Percentiles rank a stretch among this genome's conserved stretches.
phyloP scores from a whole-genome alignment of 768 basidiomycete genomes.

The Termitomyces bulborhizus region DNA sequence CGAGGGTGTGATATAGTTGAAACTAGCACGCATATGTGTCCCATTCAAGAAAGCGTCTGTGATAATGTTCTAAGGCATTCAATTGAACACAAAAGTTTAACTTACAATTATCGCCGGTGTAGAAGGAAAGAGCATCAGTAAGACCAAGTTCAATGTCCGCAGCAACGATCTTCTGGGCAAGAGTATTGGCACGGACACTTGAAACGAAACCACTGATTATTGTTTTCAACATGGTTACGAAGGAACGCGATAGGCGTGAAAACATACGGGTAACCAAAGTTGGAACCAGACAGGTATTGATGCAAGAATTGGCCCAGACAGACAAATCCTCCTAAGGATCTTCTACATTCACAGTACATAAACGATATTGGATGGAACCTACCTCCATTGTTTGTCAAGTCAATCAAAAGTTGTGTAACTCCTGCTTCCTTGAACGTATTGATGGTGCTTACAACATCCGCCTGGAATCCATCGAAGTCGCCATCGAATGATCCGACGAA shows the following conservation, averaged over 20 bases:
- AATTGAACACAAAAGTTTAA: neutral
- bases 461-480: conserved; percentile 46
- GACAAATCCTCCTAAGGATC: conserved; percentile 45
- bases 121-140: conserved; percentile 30
- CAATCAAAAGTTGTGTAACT: conserved; percentile 47
- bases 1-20: conserved; percentile 41
- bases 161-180: conserved; percentile 54
- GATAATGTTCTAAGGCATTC: neutral
- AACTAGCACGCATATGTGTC: conserved; percentile 29
- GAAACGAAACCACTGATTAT: conserved; percentile 48
- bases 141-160: conserved; percentile 42
- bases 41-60: conserved; percentile 43
- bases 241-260: neutral
- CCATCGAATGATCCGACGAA: conserved; percentile 54
- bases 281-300: conserved; percentile 44
- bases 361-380: conserved; percentile 6
- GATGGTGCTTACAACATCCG: conserved; percentile 40
- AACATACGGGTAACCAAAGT: conserved; percentile 45
- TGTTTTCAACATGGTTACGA: neutral
- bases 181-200: conserved; percentile 43
- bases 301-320: conserved; percentile 60
- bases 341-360: neutral
- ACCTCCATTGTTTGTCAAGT: conserved; percentile 61
- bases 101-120: conserved; percentile 49
- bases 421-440: conserved; percentile 38